Percentiles rank a stretch among this genome's conserved stretches.
These are phyloP conservation scores for Aureobasidium melanogenum DNA, from an alignment of 2,329 filamentous ascomycete species.

Conservation along the genomic window DNA sequence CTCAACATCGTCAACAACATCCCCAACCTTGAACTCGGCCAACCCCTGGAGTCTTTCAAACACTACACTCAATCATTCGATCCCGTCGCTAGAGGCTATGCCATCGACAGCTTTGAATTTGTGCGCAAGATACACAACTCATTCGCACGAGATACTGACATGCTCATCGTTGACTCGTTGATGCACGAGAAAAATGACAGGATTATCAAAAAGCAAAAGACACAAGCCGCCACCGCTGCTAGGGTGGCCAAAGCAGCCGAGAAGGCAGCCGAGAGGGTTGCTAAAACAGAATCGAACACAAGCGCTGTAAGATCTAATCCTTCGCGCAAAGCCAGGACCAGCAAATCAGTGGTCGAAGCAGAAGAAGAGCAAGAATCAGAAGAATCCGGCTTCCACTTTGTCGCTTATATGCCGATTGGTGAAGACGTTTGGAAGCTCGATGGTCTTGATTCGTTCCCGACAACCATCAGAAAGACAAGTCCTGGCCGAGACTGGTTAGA, in stretches of 20 bases:
- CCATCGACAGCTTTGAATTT: slow-evolving; percentile 63
- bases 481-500: slow-evolving; percentile 56
- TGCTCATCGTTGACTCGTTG: slow-evolving; percentile 61
- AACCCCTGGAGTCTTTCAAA: slow-evolving; percentile 64
- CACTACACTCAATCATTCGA: slow-evolving; percentile 58
- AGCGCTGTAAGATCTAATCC: slow-evolving; percentile 8
- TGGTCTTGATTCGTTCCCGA: slow-evolving; percentile 65
- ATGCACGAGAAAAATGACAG: slow-evolving; percentile 45
- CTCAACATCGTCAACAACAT: slow-evolving; percentile 91
- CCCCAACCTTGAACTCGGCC: slow-evolving; percentile 55
- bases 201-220: slow-evolving; percentile 26
- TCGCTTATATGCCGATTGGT: slow-evolving; percentile 74
- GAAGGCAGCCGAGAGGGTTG: slow-evolving; percentile 11
- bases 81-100: slow-evolving; percentile 65
- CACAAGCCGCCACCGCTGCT: slow-evolving; percentile 21
- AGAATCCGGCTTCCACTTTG: slow-evolving; percentile 73
- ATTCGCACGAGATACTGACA: slow-evolving; percentile 72
- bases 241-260: slow-evolving; percentile 20
- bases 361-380: slow-evolving; percentile 30
- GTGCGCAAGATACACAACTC: slow-evolving; percentile 82
- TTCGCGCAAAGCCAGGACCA: slow-evolving; percentile 12
- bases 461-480: slow-evolving; percentile 47
- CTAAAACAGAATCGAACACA: not conserved
- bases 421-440: slow-evolving; percentile 81
- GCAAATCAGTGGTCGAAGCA: slow-evolving; percentile 26